Base-by-base conservation (phyloP, 2,329 filamentous ascomycete species). In the Geosmithia morbida region DNA sequence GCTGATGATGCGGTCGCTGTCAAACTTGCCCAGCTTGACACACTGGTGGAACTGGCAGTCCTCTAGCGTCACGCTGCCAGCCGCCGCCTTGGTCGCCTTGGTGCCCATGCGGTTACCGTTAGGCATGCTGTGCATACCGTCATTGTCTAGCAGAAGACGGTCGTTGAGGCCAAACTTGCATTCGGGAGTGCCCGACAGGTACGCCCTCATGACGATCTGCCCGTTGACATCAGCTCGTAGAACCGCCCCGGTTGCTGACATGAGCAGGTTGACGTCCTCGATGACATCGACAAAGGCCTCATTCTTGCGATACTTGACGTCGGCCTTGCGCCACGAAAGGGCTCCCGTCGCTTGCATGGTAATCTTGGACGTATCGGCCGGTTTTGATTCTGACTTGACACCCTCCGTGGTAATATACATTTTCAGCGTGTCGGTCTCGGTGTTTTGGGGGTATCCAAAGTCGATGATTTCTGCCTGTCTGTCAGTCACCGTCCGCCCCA, bases 371-470 rank as follows among this genome's bases (percentile, higher is more conserved):
- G 90, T 96, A 64, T 98, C 90, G 62, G 95, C 87, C 67, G 81
- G 83, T 54, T 77, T 81, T 55, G 81, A 72, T 63, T 88, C 88
- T 30, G 88, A 94, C 66, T 96, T 96, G 67, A 98, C 90, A 49
- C 92, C 92, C 69, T 98, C 92, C 37, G 92, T 98, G 42, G 94
- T 98, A 60, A 98, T 98, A 73, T 98, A 98, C 90, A 97, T 97
- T 69, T 98, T 98, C 57, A 98, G 73, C 16, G 92, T 97, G 64
- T 98, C 92, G 47, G 90, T 95, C 68, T 98, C 92, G 52, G 92
- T 98, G 65, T 97, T 97, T 65, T 98, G 92, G 33, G 92, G 92
- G 63, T 98, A 98, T 52, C 92, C 92, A 66, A 98, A 98, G 67
- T 98, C 92, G 62, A 98, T 81, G 60, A 98, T 96, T 69, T 98